phyloP scores from a whole-genome alignment of 208 protist species.

The Trypanosoma congolense region DNA sequence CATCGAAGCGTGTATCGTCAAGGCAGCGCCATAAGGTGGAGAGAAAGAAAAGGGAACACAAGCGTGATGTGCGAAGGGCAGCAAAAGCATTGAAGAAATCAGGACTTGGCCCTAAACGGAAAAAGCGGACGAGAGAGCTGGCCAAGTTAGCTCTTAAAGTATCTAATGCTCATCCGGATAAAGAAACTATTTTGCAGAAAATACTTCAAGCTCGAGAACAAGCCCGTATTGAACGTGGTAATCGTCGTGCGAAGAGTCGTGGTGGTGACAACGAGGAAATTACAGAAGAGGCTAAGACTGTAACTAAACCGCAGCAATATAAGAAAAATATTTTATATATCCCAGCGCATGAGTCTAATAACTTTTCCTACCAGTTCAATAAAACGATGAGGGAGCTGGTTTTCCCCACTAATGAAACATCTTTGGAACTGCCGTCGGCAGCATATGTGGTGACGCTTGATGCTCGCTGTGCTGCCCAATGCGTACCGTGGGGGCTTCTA shows the following conservation, averaged over 20 bases:
- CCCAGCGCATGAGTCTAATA: conserved; percentile 46
- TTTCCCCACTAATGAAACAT: conserved; percentile 36
- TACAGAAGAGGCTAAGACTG: conserved; percentile 7
- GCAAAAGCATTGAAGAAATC: conserved; percentile 77
- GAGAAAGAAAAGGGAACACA: conserved; percentile 85
- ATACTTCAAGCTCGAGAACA: conserved; percentile 73
- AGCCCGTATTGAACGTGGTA: conserved; percentile 46
- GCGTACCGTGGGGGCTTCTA: conserved; percentile 71
- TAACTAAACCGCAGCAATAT: conserved; percentile 4
- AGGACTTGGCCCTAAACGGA: conserved; percentile 61
- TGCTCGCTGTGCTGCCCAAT: conserved; percentile 75
- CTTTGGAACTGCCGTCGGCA: conserved; percentile 61
- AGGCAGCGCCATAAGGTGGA: conserved; percentile 86
- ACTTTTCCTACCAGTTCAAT: conserved; percentile 74
- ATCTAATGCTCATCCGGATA: conserved; percentile 82
- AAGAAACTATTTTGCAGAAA: conserved; percentile 73
- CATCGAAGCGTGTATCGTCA: conserved; percentile 83
- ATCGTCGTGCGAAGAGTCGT: conserved; percentile 5
- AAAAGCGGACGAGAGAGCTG: conserved; percentile 69
- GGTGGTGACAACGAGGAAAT: conserved; percentile 9
- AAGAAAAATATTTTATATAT: conserved; percentile 64
- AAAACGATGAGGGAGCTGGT: conserved; percentile 62
- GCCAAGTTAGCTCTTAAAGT: conserved; percentile 77
- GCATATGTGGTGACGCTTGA: conserved; percentile 81
- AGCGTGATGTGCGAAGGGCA: conserved; percentile 78